Evolutionary conservation across 345 rosid genomes (phyloP).

Genomic region (Acer yangbiense): DNA sequence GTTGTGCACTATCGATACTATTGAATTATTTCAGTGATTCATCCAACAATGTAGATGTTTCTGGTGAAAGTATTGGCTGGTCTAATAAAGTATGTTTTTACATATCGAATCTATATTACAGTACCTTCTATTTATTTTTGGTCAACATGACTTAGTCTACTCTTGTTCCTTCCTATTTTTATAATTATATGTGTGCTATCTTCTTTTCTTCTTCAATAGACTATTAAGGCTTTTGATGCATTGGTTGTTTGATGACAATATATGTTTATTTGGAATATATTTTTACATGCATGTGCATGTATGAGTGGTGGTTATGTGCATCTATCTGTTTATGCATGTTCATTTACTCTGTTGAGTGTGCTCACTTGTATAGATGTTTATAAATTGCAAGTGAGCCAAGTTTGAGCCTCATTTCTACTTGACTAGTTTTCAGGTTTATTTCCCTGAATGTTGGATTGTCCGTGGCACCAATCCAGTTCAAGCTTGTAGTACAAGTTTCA

Average conservation of each 20-base stretch:
- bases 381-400: background rate
- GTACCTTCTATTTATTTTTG: slow-evolving; percentile 1
- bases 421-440: background rate
- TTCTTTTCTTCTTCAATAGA: background rate
- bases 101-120: background rate
- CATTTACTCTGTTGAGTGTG: background rate
- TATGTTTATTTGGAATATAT: background rate
- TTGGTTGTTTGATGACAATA: background rate
- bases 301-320: background rate
- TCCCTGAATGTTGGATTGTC: background rate
- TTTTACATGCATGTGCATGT: slow-evolving; percentile 8
- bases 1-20: slow-evolving; percentile 6
- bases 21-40: slow-evolving; percentile 50
- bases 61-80: slow-evolving; percentile 44
- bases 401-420: background rate
- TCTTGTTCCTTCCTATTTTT: slow-evolving; percentile 5
- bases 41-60: slow-evolving; percentile 32
- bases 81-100: slow-evolving; percentile 56
- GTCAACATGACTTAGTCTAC: background rate
- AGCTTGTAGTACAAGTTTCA: background rate
- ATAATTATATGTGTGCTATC: background rate
- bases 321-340: slow-evolving; percentile 1
- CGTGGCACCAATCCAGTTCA: background rate
- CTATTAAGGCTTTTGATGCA: slow-evolving; percentile 8
- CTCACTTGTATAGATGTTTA: background rate